phyloP scores from a whole-genome alignment of 495 filamentous ascomycete genomes.

The Echria macrotheca region DNA sequence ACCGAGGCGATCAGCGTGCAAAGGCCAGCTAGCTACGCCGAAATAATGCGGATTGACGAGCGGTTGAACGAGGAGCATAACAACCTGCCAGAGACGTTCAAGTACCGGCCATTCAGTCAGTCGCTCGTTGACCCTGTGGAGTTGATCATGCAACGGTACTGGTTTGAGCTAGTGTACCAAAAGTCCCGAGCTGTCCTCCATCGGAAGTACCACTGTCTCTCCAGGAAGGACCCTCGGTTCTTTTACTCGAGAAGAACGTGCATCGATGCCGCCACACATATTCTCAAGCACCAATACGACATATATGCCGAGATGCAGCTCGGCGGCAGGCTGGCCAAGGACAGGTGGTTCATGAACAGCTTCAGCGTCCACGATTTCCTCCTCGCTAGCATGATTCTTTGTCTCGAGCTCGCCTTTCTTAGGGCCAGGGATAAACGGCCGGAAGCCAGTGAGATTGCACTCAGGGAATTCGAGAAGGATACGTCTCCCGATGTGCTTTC shows the following conservation, averaged over 20 bases:
- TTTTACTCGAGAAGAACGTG: slow-evolving; percentile 30
- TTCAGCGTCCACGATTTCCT: slow-evolving; percentile 33
- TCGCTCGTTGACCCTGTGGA: slow-evolving; percentile 25
- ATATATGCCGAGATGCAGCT: slow-evolving; percentile 31
- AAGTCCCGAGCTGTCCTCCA: slow-evolving; percentile 30
- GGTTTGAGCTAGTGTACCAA: slow-evolving; percentile 27
- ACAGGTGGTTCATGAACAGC: slow-evolving; percentile 31
- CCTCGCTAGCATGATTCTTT: slow-evolving; percentile 37
- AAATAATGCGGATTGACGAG: slow-evolving; percentile 29
- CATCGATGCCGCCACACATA: slow-evolving; percentile 29
- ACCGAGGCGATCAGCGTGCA: slow-evolving; percentile 18
- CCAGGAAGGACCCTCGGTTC: slow-evolving; percentile 28
- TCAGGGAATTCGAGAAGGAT: background rate
- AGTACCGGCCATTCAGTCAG: slow-evolving; percentile 14
- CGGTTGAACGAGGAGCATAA: slow-evolving; percentile 23
- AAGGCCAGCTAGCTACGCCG: slow-evolving; percentile 22
- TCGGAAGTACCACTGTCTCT: slow-evolving; percentile 26
- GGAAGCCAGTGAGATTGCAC: background rate
- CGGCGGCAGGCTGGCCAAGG: slow-evolving; percentile 26
- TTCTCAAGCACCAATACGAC: slow-evolving; percentile 33
- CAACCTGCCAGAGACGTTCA: slow-evolving; percentile 20
- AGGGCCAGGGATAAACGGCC: slow-evolving; percentile 17
- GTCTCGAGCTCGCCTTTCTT: slow-evolving; percentile 26
- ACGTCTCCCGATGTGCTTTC: slow-evolving; percentile 14
- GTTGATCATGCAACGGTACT: slow-evolving; percentile 30